These are phyloP conservation scores for Erysimum cheiranthoides DNA, from an alignment of 345 rosid species.

Conservation along the genomic window DNA sequence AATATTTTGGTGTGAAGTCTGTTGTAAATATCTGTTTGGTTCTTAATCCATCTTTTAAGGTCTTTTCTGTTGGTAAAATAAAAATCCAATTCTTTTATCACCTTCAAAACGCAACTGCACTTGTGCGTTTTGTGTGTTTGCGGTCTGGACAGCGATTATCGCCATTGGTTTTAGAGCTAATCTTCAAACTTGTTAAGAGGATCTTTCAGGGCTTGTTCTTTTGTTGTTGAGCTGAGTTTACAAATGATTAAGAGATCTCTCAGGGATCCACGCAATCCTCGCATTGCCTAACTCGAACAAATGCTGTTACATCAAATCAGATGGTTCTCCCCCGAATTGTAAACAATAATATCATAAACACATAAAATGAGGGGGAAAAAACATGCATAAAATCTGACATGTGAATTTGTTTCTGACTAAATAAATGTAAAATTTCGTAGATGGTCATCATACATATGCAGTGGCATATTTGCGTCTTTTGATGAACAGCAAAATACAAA, in stretches of 20 bases:
- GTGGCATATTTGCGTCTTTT: constrained; percentile 18
- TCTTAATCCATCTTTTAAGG: constrained; percentile 31
- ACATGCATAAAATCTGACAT: neutral
- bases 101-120: neutral
- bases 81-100: neutral
- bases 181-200: neutral
- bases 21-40: constrained; percentile 36
- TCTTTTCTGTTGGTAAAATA: neutral
- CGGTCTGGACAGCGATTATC: neutral
- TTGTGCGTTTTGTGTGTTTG: constrained; percentile 12
- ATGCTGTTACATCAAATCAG: constrained; percentile 72
- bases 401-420: constrained; percentile 23
- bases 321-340: constrained; percentile 69
- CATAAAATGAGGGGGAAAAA: neutral
- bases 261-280: constrained; percentile 50
- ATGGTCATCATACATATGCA: constrained; percentile 23
- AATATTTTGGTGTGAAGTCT: constrained; percentile 23
- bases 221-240: constrained; percentile 2
- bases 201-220: constrained; percentile 6
- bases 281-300: constrained; percentile 79
- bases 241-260: neutral
- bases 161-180: constrained; percentile 3
- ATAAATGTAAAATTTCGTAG: constrained; percentile 3
- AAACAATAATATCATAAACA: too few species aligned
- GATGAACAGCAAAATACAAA: constrained; percentile 26